Evolutionary conservation across 495 filamentous ascomycete genomes (phyloP).

Genomic region (Bacidia gigantensis): DNA sequence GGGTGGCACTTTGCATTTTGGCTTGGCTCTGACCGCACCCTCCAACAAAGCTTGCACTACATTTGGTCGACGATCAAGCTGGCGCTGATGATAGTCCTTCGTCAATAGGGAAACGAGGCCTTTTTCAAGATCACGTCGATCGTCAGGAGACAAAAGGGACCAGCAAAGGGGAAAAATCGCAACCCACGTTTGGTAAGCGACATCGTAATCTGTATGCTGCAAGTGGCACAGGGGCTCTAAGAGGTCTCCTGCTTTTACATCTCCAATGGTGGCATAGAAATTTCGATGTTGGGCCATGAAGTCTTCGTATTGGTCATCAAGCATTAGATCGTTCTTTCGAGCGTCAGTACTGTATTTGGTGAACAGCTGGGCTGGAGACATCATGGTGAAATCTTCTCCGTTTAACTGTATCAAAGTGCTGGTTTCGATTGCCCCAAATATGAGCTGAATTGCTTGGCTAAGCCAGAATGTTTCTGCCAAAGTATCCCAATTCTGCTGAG

Average conservation of each 20-base stretch:
- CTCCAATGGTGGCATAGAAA: constrained; percentile 71
- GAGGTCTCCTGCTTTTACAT: constrained; percentile 73
- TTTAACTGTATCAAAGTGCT: constrained; percentile 61
- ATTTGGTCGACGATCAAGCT: constrained; percentile 87
- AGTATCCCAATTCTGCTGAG: constrained; percentile 95
- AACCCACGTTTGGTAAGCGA: constrained; percentile 81
- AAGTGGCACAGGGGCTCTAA: constrained; percentile 87
- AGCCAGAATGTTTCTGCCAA: constrained; percentile 93
- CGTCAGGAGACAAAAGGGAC: constrained; percentile 75
- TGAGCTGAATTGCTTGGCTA: constrained; percentile 78
- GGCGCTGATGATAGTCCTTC: constrained; percentile 87
- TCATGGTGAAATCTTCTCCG: constrained; percentile 65
- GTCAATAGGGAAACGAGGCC: constrained; percentile 75
- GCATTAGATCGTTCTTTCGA: constrained; percentile 56
- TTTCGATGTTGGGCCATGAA: constrained; percentile 63
- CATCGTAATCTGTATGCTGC: constrained; percentile 70
- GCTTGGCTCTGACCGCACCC: constrained; percentile 65
- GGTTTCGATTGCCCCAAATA: constrained; percentile 84
- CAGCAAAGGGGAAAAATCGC: constrained; percentile 83
- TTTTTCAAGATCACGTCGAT: constrained; percentile 79
- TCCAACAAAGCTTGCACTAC: constrained; percentile 84
- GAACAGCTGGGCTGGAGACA: constrained; percentile 56
- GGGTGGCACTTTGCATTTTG: constrained; percentile 80
- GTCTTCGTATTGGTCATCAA: constrained; percentile 66
- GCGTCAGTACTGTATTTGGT: constrained; percentile 49